phyloP scores from a whole-genome alignment of 306 rosid genomes.

The Castanea sativa region DNA sequence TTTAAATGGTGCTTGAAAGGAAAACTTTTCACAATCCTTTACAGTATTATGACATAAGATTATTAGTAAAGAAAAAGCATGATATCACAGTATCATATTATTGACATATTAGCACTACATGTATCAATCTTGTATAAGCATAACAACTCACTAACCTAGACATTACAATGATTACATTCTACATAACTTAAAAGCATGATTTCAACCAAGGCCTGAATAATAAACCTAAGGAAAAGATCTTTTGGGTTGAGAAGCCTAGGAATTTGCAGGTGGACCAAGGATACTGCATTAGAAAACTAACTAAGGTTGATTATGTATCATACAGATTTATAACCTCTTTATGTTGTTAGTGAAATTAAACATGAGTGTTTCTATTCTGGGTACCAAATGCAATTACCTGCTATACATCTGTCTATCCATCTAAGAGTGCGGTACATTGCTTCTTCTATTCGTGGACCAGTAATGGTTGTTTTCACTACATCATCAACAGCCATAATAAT shows the following conservation, averaged over 20 bases:
- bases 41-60: constrained; percentile 22
- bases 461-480: constrained; percentile 90
- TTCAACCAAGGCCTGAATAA: background rate
- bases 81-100: background rate
- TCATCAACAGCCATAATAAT: constrained; percentile 99
- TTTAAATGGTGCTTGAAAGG: background rate
- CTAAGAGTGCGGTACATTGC: constrained; percentile 92
- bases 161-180: background rate
- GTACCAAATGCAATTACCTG: constrained; percentile 43
- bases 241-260: background rate
- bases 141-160: background rate
- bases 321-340: background rate
- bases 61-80: constrained; percentile 10
- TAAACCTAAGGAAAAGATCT: background rate
- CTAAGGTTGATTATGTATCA: background rate
- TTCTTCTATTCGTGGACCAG: constrained; percentile 98
- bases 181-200: background rate
- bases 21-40: background rate
- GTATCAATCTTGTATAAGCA: background rate
- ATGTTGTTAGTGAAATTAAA: background rate
- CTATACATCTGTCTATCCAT: constrained; percentile 96
- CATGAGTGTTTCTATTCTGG: background rate
- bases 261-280: background rate
- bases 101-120: background rate
- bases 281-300: background rate